A percentile compares a stretch with the other conserved stretches of the same genome.
Conservation (phyloP, 2,329 filamentous ascomycete genomes). For the Alternaria dauci region DNA sequence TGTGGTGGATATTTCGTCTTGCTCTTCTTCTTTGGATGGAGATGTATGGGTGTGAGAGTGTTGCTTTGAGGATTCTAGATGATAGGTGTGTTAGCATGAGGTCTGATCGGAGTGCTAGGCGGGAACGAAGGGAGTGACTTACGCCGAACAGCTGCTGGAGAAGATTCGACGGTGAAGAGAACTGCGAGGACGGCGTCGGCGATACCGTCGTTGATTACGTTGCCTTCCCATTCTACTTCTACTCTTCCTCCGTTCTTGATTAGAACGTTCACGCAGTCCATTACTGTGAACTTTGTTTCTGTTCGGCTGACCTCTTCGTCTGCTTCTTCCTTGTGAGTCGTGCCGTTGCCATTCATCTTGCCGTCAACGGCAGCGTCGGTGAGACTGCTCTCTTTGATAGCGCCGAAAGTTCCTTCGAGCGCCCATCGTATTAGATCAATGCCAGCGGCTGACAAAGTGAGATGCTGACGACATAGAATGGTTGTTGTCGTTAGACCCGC, state of each 20-base stretch:
- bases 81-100: constrained; percentile 12
- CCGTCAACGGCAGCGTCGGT: constrained; percentile 44
- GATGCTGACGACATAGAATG: constrained; percentile 88
- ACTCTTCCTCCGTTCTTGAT: constrained; percentile 80
- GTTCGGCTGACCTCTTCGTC: constrained; percentile 70
- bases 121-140: constrained; percentile 47
- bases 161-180: constrained; percentile 89
- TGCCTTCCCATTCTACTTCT: constrained; percentile 96
- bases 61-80: constrained; percentile 48
- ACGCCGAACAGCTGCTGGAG: constrained; percentile 93
- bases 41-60: constrained; percentile 38
- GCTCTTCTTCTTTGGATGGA: constrained; percentile 13
- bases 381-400: constrained; percentile 62
- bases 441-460: constrained; percentile 86
- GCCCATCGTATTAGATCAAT: constrained; percentile 94
- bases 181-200: constrained; percentile 97
- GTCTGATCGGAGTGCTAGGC: constrained; percentile 10
- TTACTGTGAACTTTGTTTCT: constrained; percentile 70
- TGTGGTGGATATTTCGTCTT: constrained; percentile 13
- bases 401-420: constrained; percentile 91
- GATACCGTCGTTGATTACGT: constrained; percentile 96
- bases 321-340: constrained; percentile 60
- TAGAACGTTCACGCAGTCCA: constrained; percentile 88
- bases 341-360: constrained; percentile 51
- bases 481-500: constrained; percentile 96